Conservation (phyloP, 306 rosid genomes). For the Medicago truncatula region DNA sequence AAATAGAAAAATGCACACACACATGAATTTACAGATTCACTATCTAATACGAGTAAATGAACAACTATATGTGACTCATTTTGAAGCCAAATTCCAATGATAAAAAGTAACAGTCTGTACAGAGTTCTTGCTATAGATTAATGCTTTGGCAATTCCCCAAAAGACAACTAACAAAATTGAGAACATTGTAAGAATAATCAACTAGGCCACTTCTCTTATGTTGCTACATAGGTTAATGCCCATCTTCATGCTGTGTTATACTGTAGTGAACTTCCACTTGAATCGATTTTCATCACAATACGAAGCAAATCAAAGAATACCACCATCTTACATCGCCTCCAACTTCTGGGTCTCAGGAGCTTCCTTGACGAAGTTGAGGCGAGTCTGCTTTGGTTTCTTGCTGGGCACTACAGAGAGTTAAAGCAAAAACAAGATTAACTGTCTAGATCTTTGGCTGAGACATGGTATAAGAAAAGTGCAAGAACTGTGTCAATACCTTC, state of each 20-base stretch:
- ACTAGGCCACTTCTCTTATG: slow-evolving; percentile 6
- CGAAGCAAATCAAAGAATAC: background rate
- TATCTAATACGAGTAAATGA: background rate
- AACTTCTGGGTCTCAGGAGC: slow-evolving; percentile 54
- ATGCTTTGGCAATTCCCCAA: slow-evolving; percentile 33
- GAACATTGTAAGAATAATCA: slow-evolving; percentile 5
- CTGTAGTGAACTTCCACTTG: slow-evolving; percentile 24
- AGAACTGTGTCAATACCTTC: slow-evolving; percentile 54
- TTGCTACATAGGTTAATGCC: background rate
- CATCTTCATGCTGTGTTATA: background rate
- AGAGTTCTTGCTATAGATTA: slow-evolving; percentile 26
- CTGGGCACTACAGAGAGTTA: slow-evolving; percentile 47
- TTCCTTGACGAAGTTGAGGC: slow-evolving; percentile 62
- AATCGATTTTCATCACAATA: slow-evolving; percentile 6
- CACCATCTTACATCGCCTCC: slow-evolving; percentile 51
- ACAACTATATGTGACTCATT: background rate
- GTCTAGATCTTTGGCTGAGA: background rate
- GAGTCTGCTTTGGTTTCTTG: slow-evolving; percentile 64
- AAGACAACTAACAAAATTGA: slow-evolving; percentile 29
- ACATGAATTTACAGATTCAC: background rate
- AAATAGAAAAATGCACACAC: background rate
- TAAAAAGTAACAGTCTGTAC: slow-evolving; percentile 36
- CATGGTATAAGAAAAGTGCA: slow-evolving; percentile 17
- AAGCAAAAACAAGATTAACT: slow-evolving; percentile 1
- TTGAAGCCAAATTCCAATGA: slow-evolving; percentile 27